Evolutionary conservation across 306 rosid genomes (phyloP).

Genomic region (Medicago lupulina): DNA sequence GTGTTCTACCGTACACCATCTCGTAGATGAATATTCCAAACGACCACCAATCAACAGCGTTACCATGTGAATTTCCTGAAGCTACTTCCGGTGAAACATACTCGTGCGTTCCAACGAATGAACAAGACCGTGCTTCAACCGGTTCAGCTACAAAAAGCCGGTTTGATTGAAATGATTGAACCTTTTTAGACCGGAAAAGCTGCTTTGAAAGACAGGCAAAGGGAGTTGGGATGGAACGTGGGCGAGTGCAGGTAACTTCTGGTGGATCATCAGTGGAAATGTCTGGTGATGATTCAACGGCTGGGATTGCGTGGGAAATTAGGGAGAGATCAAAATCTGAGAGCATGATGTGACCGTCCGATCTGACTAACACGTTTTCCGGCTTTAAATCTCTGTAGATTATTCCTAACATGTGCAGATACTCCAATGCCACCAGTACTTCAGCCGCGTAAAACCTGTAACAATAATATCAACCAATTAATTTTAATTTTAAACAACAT

Average conservation of each 20-base stretch:
- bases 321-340: conserved; percentile 93
- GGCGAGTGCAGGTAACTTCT: conserved; percentile 40
- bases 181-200: conserved; percentile 78
- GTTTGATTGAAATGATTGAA: conserved; percentile 63
- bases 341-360: conserved; percentile 99
- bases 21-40: conserved; percentile 88
- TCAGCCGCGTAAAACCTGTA: conserved; percentile 95
- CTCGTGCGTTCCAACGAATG: conserved; percentile 96
- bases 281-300: conserved; percentile 79
- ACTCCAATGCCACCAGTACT: conserved; percentile 91
- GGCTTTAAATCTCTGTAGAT: conserved; percentile 96
- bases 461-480: background rate
- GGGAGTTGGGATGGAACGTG: conserved; percentile 28
- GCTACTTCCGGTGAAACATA: conserved; percentile 97
- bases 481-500: no score
- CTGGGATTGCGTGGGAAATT: conserved; percentile 82
- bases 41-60: conserved; percentile 99
- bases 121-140: conserved; percentile 77
- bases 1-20: conserved; percentile 86
- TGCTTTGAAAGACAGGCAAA: conserved; percentile 69
- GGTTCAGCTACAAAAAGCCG: conserved; percentile 96
- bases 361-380: conserved; percentile 91
- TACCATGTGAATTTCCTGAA: conserved; percentile 92
- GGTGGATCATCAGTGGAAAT: conserved; percentile 40
- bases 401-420: conserved; percentile 98